phyloP scores from a whole-genome alignment of 768 basidiomycete genomes.

The Melanogaster broomeanus region DNA sequence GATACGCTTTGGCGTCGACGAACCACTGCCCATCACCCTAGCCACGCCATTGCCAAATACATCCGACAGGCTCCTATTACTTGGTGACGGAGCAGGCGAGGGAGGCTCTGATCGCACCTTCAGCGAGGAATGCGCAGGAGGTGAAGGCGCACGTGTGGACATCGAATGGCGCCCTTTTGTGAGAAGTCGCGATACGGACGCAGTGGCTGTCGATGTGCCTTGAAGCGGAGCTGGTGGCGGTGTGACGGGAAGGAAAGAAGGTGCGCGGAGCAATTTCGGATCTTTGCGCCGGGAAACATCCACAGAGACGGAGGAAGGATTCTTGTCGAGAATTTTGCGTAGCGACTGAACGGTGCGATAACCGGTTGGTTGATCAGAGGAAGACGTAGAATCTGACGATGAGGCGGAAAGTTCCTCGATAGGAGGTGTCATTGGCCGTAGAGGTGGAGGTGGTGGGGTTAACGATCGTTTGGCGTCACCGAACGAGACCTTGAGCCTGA shows the following conservation, averaged over 20 bases:
- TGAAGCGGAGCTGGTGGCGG: conserved; percentile 53
- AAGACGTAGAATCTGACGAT: conserved; percentile 55
- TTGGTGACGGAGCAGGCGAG: conserved; percentile 39
- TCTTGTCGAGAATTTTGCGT: conserved; percentile 66
- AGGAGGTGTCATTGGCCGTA: conserved; percentile 56
- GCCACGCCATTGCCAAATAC: conserved; percentile 32
- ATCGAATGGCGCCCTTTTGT: conserved; percentile 60
- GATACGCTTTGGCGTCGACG: conserved; percentile 72
- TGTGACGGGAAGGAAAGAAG: conserved; percentile 38
- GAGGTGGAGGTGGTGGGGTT: conserved; percentile 26
- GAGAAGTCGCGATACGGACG: conserved; percentile 75
- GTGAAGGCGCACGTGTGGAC: conserved; percentile 63
- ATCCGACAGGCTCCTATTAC: conserved; percentile 22
- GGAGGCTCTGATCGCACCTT: conserved; percentile 40
- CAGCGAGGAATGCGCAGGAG: conserved; percentile 54
- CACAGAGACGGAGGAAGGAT: conserved; percentile 36
- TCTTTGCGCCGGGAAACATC: conserved; percentile 14
- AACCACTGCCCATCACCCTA: conserved; percentile 36
- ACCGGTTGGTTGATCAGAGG: conserved; percentile 51
- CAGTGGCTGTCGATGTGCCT: conserved; percentile 74
- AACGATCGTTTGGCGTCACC: conserved; percentile 28
- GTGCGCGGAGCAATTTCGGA: conserved; percentile 15
- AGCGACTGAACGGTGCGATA: conserved; percentile 67
- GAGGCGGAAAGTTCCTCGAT: conserved; percentile 54
- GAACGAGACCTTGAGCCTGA: conserved; percentile 27